Conservation (phyloP, 306 rosid genomes). For the Begonia masoniana region DNA sequence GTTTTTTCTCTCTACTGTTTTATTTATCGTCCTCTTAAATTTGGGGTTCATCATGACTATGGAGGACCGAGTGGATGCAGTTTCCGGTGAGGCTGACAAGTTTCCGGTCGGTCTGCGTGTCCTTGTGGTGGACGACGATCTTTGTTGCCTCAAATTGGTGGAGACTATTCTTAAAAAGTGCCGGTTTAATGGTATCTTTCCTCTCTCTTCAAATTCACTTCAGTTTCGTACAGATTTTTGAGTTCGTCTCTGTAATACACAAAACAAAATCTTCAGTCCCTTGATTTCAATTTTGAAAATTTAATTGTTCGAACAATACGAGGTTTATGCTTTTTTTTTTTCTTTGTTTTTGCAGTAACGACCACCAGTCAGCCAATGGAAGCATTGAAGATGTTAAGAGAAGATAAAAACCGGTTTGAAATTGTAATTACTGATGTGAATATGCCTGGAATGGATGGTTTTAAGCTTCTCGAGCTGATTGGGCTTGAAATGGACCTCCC, state of each 20-base stretch:
- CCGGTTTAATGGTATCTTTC: slow-evolving; percentile 55
- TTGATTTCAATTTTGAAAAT: too few relatives aligned
- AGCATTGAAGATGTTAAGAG: slow-evolving; percentile 61
- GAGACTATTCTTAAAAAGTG: slow-evolving; percentile 61
- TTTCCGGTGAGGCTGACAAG: slow-evolving; percentile 23
- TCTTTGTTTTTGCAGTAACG: slow-evolving; percentile 54
- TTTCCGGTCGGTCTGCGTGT: slow-evolving; percentile 84
- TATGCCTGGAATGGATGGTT: slow-evolving; percentile 92
- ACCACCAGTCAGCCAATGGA: slow-evolving; percentile 39
- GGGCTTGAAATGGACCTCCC: slow-evolving; percentile 91
- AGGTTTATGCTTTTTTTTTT: neutral
- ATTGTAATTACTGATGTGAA: slow-evolving; percentile 71
- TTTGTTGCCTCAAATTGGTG: slow-evolving; percentile 48
- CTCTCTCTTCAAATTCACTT: neutral
- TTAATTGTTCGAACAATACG: too few relatives aligned
- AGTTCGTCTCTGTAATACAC: neutral
- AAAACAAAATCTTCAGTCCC: too few relatives aligned
- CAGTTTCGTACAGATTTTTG: neutral
- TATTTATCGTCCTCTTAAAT: slow-evolving; percentile 17
- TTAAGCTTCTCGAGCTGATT: slow-evolving; percentile 65
- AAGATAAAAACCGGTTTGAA: slow-evolving; percentile 50
- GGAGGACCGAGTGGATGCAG: slow-evolving; percentile 30
- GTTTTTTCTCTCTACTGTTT: too few relatives aligned
- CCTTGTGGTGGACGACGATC: slow-evolving; percentile 76
- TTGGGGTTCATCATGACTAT: slow-evolving; percentile 24